Percentiles rank a stretch among this genome's conserved stretches.
Conservation (phyloP, 78 protist species). For the Pigoraptor vietnamica region DNA sequence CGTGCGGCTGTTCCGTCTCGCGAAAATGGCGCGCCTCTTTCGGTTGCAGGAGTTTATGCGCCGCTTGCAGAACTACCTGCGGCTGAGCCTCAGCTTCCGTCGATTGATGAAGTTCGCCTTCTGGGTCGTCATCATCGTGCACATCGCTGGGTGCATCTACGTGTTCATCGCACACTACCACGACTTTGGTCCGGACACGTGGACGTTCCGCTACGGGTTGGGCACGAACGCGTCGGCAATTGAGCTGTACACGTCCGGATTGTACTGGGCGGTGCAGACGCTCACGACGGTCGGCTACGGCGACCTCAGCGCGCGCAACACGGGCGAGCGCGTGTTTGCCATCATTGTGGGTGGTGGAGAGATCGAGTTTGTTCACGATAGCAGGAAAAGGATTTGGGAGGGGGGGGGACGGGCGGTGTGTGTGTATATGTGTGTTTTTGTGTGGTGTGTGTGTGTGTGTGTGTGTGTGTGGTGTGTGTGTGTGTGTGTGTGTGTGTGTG, state of each 20-base stretch:
- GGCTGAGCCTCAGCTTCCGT: background rate
- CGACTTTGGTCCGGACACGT: background rate
- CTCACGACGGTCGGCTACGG: conserved; percentile 12
- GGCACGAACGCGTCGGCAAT: background rate
- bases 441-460: too few species aligned
- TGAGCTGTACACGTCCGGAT: background rate
- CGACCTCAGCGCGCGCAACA: background rate
- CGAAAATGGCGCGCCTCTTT: background rate
- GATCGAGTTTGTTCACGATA: too few species aligned
- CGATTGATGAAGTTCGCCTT: background rate
- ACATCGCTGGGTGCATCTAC: conserved; percentile 7
- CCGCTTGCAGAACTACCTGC: background rate
- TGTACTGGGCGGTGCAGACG: conserved; percentile 9
- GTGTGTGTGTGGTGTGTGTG: too few species aligned
- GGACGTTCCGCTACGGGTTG: background rate
- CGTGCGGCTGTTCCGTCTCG: background rate
- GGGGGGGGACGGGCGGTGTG: too few species aligned
- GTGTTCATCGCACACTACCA: background rate
- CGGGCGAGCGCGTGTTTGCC: background rate
- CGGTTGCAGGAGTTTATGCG: background rate
- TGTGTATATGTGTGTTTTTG: too few species aligned
- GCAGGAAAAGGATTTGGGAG: too few species aligned
- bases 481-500: too few species aligned
- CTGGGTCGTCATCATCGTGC: background rate
- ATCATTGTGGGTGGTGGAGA: too few species aligned